These are phyloP conservation scores for Musa troglodytarum DNA, from an alignment of 176 grass and related monocot species.

Conservation along the genomic window DNA sequence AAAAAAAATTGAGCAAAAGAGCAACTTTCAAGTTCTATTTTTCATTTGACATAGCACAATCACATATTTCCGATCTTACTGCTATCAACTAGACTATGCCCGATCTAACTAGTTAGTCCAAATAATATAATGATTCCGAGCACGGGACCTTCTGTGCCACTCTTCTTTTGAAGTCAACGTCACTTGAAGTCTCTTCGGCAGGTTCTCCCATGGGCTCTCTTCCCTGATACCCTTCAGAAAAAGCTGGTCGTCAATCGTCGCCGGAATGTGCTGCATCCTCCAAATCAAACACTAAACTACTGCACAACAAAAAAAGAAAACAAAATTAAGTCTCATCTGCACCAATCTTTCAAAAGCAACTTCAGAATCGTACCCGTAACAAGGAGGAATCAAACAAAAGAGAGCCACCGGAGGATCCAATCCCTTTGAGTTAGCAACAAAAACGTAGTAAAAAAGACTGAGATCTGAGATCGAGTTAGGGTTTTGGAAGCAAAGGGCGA, in stretches of 20 bases:
- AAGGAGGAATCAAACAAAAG: not conserved
- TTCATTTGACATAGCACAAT: not conserved
- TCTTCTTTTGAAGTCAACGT: constrained; percentile 67
- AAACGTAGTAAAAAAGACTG: not conserved
- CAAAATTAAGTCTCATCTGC: not conserved
- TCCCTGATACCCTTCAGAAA: constrained; percentile 82
- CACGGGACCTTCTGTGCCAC: constrained; percentile 65
- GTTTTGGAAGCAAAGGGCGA: not conserved
- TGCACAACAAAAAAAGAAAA: not conserved
- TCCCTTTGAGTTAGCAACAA: not conserved
- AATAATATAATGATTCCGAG: not conserved
- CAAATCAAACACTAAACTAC: not conserved
- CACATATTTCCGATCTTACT: not conserved
- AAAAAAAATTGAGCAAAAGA: too few relatives aligned
- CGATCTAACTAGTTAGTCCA: not conserved
- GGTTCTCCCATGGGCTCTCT: constrained; percentile 73
- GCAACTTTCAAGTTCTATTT: too few relatives aligned
- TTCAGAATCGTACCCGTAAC: not conserved
- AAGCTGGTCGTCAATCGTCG: constrained; percentile 79
- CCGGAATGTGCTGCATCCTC: constrained; percentile 31
- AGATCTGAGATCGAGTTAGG: constrained; percentile 7
- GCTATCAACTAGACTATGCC: not conserved
- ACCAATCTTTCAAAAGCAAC: too few relatives aligned
- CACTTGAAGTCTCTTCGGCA: constrained; percentile 79
- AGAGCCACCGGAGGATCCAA: not conserved